These are phyloP conservation scores for Russula sp. DNA, from an alignment of 768 basidiomycete genomes.

Conservation along the genomic window DNA sequence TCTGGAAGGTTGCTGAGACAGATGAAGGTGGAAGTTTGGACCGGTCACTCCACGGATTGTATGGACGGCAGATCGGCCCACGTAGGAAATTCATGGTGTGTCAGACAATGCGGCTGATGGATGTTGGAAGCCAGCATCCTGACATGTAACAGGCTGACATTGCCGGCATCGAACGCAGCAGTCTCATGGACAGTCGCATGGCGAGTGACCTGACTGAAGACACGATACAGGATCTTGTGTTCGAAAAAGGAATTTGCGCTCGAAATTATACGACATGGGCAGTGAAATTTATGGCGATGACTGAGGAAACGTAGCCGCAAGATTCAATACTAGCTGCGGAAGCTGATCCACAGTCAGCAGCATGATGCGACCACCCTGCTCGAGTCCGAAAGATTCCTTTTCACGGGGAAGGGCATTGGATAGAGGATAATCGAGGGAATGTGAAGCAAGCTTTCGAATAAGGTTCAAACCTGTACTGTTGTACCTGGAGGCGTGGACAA, in stretches of 20 bases:
- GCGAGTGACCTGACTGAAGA: neutral
- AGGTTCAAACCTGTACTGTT: neutral
- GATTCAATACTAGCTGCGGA: constrained; percentile 34
- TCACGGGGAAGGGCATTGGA: constrained; percentile 49
- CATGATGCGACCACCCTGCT: constrained; percentile 62
- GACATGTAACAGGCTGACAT: neutral
- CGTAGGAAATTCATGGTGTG: neutral
- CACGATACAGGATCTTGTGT: neutral
- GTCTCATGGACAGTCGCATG: neutral
- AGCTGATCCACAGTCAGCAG: constrained; percentile 46
- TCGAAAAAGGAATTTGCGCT: neutral
- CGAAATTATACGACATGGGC: neutral
- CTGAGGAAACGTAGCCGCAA: constrained; percentile 5
- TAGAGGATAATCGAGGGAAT: constrained; percentile 50
- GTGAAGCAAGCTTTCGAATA: constrained; percentile 41
- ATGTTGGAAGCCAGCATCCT: neutral
- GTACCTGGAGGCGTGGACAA: neutral
- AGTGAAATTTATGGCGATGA: constrained; percentile 5
- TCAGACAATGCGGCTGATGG: neutral
- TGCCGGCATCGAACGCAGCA: neutral
- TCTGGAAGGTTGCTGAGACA: neutral
- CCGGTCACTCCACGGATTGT: neutral
- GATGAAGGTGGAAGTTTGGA: neutral
- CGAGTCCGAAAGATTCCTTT: constrained; percentile 65
- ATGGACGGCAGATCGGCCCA: neutral